Base-by-base conservation (phyloP, 176 grass and related monocot species). In the Ensete ventricosum region DNA sequence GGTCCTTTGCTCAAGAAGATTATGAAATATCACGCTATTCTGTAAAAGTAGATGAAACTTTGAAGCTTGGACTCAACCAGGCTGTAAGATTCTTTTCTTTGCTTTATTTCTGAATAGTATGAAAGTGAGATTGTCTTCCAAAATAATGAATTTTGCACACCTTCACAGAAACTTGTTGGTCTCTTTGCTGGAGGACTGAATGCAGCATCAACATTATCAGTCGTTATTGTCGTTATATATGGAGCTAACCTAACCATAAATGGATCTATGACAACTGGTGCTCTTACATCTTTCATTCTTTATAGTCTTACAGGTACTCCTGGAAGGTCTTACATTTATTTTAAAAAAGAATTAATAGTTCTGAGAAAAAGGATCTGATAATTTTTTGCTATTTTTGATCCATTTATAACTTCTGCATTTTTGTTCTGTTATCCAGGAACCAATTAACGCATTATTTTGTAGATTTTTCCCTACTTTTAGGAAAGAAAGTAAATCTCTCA, bases 251-350 rank as follows among this genome's bases (percentile, higher is more conserved):
- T 99, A 85, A 91, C 95, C 50, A 99, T 99, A 78, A 85, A 85
- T 55, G 91, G 95, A 23, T 89, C 80, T 78, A 99, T 99, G 95
- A 94, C 95, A 82, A 88, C 84, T 77, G 91, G 95, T 80, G 92
- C 81, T 84, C 95, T 99, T 77, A 99, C 91, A 24, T 99, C 95
- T 63, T 99, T 99, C 86, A 89, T 99, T 55, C 81, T 99, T 70
- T 94, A 99, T 79, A 99, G 91, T 76, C 95, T 91, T 80, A 99
- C 88, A 84, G 95, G 95, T 99, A 91, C 67, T 51, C 12, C 26
- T 26, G 51, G 16, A 20, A 70, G 10, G 34, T 20, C 17, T 50
- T 50, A 11, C 0, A 16, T 67, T 43, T 43, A 43, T 43, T 43
- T 43, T 43, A 43, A 43, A 43, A 43, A 43, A 43, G 29, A 34